Percentiles rank a stretch among this genome's conserved stretches.
phyloP scores from a whole-genome alignment of 2,329 filamentous ascomycete genomes.

The Aspergillus japonicus region DNA sequence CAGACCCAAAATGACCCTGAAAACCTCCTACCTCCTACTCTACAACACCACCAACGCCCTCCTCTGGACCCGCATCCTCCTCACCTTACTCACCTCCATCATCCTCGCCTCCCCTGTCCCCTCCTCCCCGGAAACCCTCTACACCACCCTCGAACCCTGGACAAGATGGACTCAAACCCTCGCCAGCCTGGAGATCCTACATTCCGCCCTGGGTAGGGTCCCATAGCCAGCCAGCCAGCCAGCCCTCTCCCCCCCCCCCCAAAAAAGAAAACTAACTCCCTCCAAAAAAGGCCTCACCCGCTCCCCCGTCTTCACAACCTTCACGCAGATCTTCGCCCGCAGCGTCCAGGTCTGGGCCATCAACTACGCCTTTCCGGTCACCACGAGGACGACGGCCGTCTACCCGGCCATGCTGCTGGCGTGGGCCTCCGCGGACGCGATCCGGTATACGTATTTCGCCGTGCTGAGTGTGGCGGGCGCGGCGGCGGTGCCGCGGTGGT shows the following conservation, averaged over 20 bases:
- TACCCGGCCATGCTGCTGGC: slow-evolving; percentile 29
- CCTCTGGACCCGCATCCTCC: slow-evolving; percentile 28
- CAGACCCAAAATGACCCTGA: neutral
- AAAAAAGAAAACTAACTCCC: no score
- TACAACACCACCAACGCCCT: slow-evolving; percentile 26
- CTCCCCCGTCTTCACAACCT: slow-evolving; percentile 30
- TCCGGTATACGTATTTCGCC: slow-evolving; percentile 29
- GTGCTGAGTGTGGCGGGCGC: slow-evolving; percentile 19
- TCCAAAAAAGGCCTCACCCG: slow-evolving; percentile 25
- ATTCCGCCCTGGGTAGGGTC: slow-evolving; percentile 16
- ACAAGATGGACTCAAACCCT: slow-evolving; percentile 28
- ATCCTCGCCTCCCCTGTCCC: neutral
- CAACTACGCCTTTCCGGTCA: slow-evolving; percentile 26
- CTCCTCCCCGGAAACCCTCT: slow-evolving; percentile 6
- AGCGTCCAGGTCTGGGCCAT: slow-evolving; percentile 35
- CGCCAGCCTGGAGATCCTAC: slow-evolving; percentile 27
- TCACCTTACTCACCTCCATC: slow-evolving; percentile 13
- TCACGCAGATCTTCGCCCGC: slow-evolving; percentile 31
- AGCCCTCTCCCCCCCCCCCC: neutral
- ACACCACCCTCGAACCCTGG: slow-evolving; percentile 26
- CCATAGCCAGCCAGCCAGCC: slow-evolving; percentile 22
- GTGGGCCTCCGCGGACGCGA: slow-evolving; percentile 28
- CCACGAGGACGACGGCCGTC: slow-evolving; percentile 15
- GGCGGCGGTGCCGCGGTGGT: slow-evolving; percentile 22
- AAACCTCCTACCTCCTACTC: slow-evolving; percentile 22